Conservation (phyloP, 345 rosid species). For the Brassica nigra region DNA sequence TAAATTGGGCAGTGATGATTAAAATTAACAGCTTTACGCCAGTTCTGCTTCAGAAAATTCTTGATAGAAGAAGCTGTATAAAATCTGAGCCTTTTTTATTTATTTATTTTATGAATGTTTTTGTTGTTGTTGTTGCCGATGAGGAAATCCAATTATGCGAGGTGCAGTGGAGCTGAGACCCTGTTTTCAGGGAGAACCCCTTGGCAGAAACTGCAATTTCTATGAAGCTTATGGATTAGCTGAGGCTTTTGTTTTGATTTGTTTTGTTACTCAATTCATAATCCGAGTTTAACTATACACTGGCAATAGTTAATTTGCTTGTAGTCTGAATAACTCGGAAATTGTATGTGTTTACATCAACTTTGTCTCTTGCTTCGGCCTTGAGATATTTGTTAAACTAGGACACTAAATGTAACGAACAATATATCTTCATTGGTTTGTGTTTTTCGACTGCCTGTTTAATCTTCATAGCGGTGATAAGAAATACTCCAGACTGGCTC, state of each 20-base stretch:
- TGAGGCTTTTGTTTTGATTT: conserved; percentile 41
- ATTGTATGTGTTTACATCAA: not conserved
- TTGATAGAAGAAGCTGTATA: conserved; percentile 80
- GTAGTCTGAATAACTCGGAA: conserved; percentile 8
- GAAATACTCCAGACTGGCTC: too few species aligned
- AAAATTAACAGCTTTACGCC: conserved; percentile 65
- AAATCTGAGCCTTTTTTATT: conserved; percentile 54
- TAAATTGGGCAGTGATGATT: conserved; percentile 51
- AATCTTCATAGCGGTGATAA: too few species aligned
- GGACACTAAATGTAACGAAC: not conserved
- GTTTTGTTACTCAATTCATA: too few species aligned
- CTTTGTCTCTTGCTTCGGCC: conserved; percentile 7
- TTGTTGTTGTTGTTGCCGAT: conserved; percentile 11
- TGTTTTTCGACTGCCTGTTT: too few species aligned
- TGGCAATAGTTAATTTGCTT: not conserved
- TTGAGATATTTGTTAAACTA: conserved; percentile 3
- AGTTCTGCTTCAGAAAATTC: conserved; percentile 98
- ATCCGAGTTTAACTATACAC: conserved; percentile 4
- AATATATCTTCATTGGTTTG: not conserved
- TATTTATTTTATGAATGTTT: not conserved
- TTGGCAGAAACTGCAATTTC: conserved; percentile 48
- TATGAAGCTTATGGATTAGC: conserved; percentile 46
- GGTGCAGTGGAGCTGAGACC: conserved; percentile 63
- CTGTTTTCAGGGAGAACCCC: conserved; percentile 65
- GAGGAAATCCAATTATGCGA: conserved; percentile 57